These are phyloP conservation scores for Coemansia javaensis DNA, from an alignment of 192 early-diverging fungal genomes.

Conservation along the genomic window DNA sequence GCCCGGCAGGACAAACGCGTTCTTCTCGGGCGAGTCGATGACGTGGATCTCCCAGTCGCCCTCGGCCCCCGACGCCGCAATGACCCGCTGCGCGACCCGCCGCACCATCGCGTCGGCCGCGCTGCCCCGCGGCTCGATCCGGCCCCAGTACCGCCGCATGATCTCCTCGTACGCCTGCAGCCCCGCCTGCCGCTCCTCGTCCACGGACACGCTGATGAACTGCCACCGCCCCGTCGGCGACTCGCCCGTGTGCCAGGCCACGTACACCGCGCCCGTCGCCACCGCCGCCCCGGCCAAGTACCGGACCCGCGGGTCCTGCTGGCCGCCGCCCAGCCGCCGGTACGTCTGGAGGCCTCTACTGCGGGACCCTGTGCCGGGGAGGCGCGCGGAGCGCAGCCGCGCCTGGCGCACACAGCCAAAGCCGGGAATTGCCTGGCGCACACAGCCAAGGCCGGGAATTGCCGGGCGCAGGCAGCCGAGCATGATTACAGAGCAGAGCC, in stretches of 20 bases:
- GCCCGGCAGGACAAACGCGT: conserved; percentile 94
- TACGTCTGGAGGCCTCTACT: neutral
- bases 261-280: conserved; percentile 22
- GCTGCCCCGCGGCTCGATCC: conserved; percentile 67
- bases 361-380: neutral
- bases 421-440: no score
- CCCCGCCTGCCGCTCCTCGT: conserved; percentile 51
- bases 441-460: no score
- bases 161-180: conserved; percentile 67
- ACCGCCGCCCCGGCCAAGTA: conserved; percentile 15
- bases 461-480: no score
- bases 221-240: conserved; percentile 48
- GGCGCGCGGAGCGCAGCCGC: no score
- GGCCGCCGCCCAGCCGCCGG: conserved; percentile 10
- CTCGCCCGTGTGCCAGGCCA: conserved; percentile 32
- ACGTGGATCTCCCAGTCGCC: conserved; percentile 92
- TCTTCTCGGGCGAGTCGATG: conserved; percentile 71
- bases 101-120: conserved; percentile 61
- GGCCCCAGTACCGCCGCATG: conserved; percentile 57
- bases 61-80: conserved; percentile 65
- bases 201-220: conserved; percentile 41
- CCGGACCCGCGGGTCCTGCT: conserved; percentile 22
- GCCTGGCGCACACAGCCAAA: no score
- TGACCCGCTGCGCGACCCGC: conserved; percentile 64
- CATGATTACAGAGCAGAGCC: no score